Evolutionary conservation across 1,284 basidiomycete species (phyloP).

Genomic region (Meripilus lineatus): DNA sequence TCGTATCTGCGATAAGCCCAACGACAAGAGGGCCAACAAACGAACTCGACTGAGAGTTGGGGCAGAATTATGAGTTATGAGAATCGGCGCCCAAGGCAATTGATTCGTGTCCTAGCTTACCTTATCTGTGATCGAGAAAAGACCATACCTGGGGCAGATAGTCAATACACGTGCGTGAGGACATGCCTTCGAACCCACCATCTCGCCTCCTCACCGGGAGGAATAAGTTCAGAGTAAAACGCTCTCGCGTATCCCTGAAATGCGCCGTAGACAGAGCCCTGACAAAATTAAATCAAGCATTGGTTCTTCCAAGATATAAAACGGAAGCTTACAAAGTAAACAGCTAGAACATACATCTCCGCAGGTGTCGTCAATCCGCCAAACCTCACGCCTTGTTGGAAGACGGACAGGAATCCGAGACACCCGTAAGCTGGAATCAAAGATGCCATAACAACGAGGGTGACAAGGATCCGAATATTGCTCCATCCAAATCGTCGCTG

Average conservation of each 20-base stretch:
- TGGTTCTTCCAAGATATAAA: slow-evolving; percentile 16
- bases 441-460: slow-evolving; percentile 62
- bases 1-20: slow-evolving; percentile 79
- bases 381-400: slow-evolving; percentile 41
- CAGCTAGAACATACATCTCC: slow-evolving; percentile 82
- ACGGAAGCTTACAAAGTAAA: slow-evolving; percentile 62
- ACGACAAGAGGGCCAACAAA: slow-evolving; percentile 88
- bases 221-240: slow-evolving; percentile 74
- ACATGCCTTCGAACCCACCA: slow-evolving; percentile 41
- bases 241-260: slow-evolving; percentile 81
- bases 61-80: slow-evolving; percentile 1
- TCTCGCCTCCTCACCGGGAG: slow-evolving; percentile 72
- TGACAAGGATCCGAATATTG: slow-evolving; percentile 64
- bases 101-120: slow-evolving; percentile 38
- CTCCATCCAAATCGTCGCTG: slow-evolving; percentile 59
- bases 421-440: slow-evolving; percentile 80
- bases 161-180: not conserved
- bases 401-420: slow-evolving; percentile 65
- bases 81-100: not conserved
- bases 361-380: slow-evolving; percentile 73
- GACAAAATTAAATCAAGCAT: not conserved
- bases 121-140: slow-evolving; percentile 89
- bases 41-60: slow-evolving; percentile 77
- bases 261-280: slow-evolving; percentile 69
- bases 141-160: slow-evolving; percentile 52